phyloP scores from a whole-genome alignment of 2,329 filamentous ascomycete genomes.

The Fusarium heterosporum region DNA sequence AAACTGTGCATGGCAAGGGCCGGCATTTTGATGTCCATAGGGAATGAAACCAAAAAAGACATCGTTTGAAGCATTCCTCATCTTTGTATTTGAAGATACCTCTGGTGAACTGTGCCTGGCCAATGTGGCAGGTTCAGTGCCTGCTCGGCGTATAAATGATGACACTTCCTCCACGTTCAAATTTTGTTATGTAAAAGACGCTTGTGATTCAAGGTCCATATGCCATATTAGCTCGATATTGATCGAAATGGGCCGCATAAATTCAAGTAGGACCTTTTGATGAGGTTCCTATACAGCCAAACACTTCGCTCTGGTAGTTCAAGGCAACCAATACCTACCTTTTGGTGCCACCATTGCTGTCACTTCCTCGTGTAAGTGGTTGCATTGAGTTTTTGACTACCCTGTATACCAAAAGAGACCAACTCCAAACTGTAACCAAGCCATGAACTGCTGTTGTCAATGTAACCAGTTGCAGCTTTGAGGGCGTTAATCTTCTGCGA shows the following conservation, averaged over 20 bases:
- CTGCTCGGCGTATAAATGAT: constrained; percentile 24
- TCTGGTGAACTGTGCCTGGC: constrained; percentile 36
- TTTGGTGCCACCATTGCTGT: no score
- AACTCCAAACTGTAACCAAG: not conserved
- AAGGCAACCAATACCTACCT: no score
- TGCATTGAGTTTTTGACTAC: not conserved
- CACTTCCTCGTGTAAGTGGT: not conserved
- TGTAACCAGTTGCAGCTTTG: not conserved
- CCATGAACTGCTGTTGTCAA: not conserved
- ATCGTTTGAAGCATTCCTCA: constrained; percentile 47
- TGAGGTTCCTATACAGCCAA: no score
- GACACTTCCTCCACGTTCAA: not conserved
- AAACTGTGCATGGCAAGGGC: constrained; percentile 58
- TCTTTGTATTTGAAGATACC: constrained; percentile 41
- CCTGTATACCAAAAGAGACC: not conserved
- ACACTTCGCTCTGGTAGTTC: no score
- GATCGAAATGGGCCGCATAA: not conserved
- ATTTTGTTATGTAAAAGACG: not conserved
- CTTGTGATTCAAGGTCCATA: not conserved
- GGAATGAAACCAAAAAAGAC: constrained; percentile 54
- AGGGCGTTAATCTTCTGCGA: no score
- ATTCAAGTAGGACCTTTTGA: no score
- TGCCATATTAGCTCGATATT: not conserved
- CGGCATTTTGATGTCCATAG: constrained; percentile 58
- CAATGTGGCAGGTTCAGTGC: constrained; percentile 6